A percentile compares a stretch with the other conserved stretches of the same genome.
Conservation (phyloP, 441 rosid genomes). For the Cnidoscolus chayamansa region DNA sequence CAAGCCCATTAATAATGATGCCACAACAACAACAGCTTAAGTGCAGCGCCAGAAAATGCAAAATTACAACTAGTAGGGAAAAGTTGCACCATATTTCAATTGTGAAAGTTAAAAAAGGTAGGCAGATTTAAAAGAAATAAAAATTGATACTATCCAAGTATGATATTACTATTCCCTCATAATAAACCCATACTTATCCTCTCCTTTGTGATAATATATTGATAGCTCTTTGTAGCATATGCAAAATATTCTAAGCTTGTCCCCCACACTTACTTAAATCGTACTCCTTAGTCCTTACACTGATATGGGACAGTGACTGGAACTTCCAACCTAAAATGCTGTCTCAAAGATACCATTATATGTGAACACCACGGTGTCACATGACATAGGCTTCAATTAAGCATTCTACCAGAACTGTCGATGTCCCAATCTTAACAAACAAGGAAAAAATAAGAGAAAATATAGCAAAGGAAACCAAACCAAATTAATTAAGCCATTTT, state of each 20-base stretch:
- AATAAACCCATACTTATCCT: not conserved
- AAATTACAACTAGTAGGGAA: not conserved
- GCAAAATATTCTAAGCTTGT: not conserved
- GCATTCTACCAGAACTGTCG: not conserved
- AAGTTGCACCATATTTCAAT: not conserved
- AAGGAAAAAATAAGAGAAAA: too few relatives aligned
- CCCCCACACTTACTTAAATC: not conserved
- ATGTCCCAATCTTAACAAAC: too few relatives aligned
- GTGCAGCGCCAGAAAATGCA: not conserved
- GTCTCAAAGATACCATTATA: not conserved
- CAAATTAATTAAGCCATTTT: too few relatives aligned
- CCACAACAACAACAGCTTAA: constrained; percentile 9
- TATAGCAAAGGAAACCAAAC: too few relatives aligned
- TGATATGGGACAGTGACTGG: not conserved
- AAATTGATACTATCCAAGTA: not conserved
- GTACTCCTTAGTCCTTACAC: not conserved
- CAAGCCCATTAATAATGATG: constrained; percentile 16
- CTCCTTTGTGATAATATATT: not conserved
- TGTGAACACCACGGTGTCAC: not conserved
- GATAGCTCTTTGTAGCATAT: too few relatives aligned
- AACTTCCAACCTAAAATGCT: not conserved
- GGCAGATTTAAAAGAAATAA: not conserved
- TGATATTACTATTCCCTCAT: not conserved
- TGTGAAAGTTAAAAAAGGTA: not conserved
- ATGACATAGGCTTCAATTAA: not conserved